Conservation (phyloP, 805 yeast species). For the Danielia reshetovae region DNA sequence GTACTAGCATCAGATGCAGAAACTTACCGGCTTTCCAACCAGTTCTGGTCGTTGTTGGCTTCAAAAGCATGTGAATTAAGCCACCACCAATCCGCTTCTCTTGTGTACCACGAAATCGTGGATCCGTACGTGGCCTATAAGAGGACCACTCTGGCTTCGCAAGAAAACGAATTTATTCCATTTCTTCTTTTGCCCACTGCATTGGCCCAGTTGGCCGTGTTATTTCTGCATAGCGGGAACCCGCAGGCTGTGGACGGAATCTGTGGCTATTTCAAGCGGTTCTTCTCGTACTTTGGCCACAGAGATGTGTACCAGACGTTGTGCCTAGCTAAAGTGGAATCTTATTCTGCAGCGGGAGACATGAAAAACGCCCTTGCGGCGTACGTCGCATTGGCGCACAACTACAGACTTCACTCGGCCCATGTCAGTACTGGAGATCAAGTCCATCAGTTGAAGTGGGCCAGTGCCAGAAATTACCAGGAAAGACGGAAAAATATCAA, state of each 20-base stretch:
- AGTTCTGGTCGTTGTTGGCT: constrained; percentile 31
- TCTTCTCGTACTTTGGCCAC: constrained; percentile 33
- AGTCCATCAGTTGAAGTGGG: constrained; percentile 9
- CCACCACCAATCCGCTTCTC: constrained; percentile 28
- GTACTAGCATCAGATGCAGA: constrained; percentile 11
- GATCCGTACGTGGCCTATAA: constrained; percentile 21
- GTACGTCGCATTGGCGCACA: constrained; percentile 19
- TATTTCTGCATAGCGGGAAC: constrained; percentile 26
- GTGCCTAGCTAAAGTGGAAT: constrained; percentile 27
- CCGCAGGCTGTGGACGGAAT: constrained; percentile 26
- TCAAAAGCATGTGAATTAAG: constrained; percentile 20
- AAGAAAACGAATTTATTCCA: constrained; percentile 22
- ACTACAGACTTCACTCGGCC: constrained; percentile 17
- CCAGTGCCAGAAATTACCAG: constrained; percentile 8
- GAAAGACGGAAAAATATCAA: constrained; percentile 13
- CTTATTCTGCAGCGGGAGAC: constrained; percentile 21
- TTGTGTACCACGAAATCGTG: constrained; percentile 35
- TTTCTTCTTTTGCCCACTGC: constrained; percentile 29
- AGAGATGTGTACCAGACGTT: constrained; percentile 25
- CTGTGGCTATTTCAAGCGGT: constrained; percentile 32
- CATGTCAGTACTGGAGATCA: constrained; percentile 6
- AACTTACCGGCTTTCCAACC: constrained; percentile 23
- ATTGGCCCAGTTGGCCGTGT: constrained; percentile 23
- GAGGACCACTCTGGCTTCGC: constrained; percentile 9
- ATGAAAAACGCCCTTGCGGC: constrained; percentile 19